Percentiles rank a stretch among this genome's conserved stretches.
Evolutionary conservation across 441 rosid species (phyloP).

Genomic region (Eugenia klotzschiana): DNA sequence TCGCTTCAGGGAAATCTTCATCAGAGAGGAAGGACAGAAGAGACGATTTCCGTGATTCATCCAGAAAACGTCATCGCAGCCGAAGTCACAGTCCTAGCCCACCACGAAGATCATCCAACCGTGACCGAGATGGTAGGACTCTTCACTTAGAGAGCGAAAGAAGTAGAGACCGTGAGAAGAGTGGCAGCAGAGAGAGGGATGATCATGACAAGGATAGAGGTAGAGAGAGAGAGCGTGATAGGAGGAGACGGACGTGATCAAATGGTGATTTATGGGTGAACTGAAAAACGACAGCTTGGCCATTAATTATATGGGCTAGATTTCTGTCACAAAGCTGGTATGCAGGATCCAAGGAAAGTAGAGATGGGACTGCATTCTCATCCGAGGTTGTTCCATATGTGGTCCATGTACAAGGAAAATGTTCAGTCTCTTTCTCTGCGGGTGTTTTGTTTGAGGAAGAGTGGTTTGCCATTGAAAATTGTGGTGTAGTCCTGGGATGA

Average conservation of each 20-base stretch:
- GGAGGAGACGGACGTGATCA: conserved; percentile 42
- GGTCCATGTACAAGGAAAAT: not conserved
- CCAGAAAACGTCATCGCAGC: conserved; percentile 72
- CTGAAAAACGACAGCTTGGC: not conserved
- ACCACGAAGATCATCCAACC: conserved; percentile 41
- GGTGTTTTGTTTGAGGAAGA: not conserved
- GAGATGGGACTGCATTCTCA: not conserved
- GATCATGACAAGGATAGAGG: conserved; percentile 64
- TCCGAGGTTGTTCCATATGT: not conserved
- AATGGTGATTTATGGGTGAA: not conserved
- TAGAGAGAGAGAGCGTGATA: conserved; percentile 35
- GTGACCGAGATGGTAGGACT: conserved; percentile 15
- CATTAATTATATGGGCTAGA: not conserved
- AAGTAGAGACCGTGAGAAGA: conserved; percentile 54
- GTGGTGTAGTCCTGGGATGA: not conserved
- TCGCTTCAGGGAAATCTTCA: conserved; percentile 46
- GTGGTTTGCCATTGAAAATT: not conserved
- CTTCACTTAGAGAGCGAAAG: conserved; percentile 30
- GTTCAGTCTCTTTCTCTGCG: not conserved
- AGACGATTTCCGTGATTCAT: conserved; percentile 47
- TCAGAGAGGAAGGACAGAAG: conserved; percentile 53
- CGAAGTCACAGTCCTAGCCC: conserved; percentile 64
- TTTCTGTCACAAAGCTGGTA: not conserved
- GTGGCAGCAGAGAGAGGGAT: conserved; percentile 79
- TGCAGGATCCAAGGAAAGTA: not conserved